Base-by-base conservation (phyloP, 495 filamentous ascomycete genomes). In the Lepraria neglecta region DNA sequence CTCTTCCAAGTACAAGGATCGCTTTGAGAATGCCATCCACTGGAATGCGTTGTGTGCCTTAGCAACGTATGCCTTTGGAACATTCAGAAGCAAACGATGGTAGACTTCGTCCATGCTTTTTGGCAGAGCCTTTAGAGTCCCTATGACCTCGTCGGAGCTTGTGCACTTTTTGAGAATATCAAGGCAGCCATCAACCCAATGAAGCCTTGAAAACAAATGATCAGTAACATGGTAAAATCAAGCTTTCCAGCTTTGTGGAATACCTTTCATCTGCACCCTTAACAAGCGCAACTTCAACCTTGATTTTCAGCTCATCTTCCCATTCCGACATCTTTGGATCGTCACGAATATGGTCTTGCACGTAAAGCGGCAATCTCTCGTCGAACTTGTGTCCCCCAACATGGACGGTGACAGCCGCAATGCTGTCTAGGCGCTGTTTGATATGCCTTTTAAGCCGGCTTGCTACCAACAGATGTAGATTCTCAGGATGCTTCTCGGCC, bases 1-100 rank as follows among this genome's bases (percentile, higher is more conserved):
- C 27, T 52, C 48, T 31, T 52, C 48, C 15, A 52, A 14, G 48
- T 52, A 52, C 27, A 52, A 30, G n/a, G 48, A 24, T 27, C 48
- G 21, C 48, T 52, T 14, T 14, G 48, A 52, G 15, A 52, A 19
- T 10, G 48, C 21, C 48, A 52, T 27, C 48, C 48, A 52, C 27
- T 52, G 48, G n/a, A 52, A 17, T 28, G 48, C 48, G 15, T 31
- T 19, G 27, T 11, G 48, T 6, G 48, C 48, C 24, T 28, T 27
- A n/a, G 27, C n/a, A 14, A 3, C 11, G 6, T 27, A 27, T n/a
- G 21, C 30, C 15, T 14, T 24, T 31, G 21, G 24, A 30, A 52
- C 27, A 14, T 5, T 28, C 11, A 14, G 6, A 5, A 52, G 30
- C 21, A 28, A 12, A 12, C 10, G 30, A 52, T 31, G 14, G 12